These are phyloP conservation scores for Colletotrichum abscissum DNA, from an alignment of 2,329 filamentous ascomycete species.

Conservation along the genomic window DNA sequence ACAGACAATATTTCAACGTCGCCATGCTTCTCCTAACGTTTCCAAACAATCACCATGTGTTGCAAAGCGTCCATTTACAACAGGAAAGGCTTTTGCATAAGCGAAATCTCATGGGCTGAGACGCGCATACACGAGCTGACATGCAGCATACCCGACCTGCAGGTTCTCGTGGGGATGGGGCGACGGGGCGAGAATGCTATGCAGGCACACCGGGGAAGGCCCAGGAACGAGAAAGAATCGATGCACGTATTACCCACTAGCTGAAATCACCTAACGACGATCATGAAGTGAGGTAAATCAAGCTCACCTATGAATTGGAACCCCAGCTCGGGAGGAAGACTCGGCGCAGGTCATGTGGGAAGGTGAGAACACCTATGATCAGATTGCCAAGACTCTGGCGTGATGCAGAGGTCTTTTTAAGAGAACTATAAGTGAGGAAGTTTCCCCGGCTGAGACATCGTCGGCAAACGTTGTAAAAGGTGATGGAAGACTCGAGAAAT, in stretches of 20 bases:
- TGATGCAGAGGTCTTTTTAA: neutral
- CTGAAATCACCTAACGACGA: neutral
- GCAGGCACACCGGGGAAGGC: neutral
- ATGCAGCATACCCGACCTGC: neutral
- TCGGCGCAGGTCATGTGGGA: neutral
- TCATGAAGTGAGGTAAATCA: too few relatives aligned
- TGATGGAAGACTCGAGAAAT: neutral
- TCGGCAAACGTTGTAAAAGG: too few relatives aligned
- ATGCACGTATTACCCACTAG: neutral
- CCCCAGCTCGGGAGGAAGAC: neutral
- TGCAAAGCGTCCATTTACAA: neutral
- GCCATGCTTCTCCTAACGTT: too few relatives aligned
- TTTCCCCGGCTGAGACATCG: neutral
- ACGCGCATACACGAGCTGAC: conserved; percentile 29
- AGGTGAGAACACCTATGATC: neutral
- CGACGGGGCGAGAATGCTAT: neutral
- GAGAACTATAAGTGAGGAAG: neutral
- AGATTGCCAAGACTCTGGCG: neutral
- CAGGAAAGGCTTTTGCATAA: neutral
- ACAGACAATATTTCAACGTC: neutral
- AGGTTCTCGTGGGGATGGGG: neutral
- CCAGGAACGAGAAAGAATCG: too few relatives aligned
- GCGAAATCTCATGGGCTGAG: neutral
- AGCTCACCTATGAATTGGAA: neutral
- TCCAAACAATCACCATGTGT: neutral